phyloP scores from a whole-genome alignment of 805 yeast genomes.

The Spathaspora passalidarum region DNA sequence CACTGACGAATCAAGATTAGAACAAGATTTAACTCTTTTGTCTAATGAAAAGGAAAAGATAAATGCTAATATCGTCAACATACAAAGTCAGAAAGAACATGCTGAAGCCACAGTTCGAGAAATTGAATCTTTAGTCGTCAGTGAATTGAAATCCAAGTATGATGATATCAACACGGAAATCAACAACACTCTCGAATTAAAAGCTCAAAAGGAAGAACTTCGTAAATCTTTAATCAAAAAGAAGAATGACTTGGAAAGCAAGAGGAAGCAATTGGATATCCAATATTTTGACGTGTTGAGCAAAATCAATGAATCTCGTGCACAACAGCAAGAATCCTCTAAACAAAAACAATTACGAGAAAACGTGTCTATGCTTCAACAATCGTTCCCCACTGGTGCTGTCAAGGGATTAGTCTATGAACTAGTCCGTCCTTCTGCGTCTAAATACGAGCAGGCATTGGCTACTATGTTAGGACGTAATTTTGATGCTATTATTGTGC shows the following conservation, averaged over 20 bases:
- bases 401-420: constrained; percentile 81
- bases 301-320: constrained; percentile 68
- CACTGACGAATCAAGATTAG: constrained; percentile 50
- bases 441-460: constrained; percentile 69
- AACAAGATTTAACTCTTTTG: constrained; percentile 45
- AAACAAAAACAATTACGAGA: constrained; percentile 71
- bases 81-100: constrained; percentile 28
- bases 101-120: constrained; percentile 39
- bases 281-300: constrained; percentile 58
- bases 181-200: constrained; percentile 26
- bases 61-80: constrained; percentile 20
- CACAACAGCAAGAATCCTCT: constrained; percentile 71
- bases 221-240: constrained; percentile 27
- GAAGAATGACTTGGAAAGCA: constrained; percentile 35
- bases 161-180: constrained; percentile 27
- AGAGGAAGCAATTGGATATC: constrained; percentile 61
- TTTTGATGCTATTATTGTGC: constrained; percentile 83
- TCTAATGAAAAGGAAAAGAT: constrained; percentile 45
- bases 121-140: constrained; percentile 31
- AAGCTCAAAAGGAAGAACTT: constrained; percentile 21
- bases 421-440: constrained; percentile 71
- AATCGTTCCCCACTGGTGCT: constrained; percentile 69
- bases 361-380: constrained; percentile 63
- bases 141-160: constrained; percentile 35
- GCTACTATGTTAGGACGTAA: constrained; percentile 75